phyloP scores from a whole-genome alignment of 2,329 filamentous ascomycete genomes.

The Aureobasidium sp. region DNA sequence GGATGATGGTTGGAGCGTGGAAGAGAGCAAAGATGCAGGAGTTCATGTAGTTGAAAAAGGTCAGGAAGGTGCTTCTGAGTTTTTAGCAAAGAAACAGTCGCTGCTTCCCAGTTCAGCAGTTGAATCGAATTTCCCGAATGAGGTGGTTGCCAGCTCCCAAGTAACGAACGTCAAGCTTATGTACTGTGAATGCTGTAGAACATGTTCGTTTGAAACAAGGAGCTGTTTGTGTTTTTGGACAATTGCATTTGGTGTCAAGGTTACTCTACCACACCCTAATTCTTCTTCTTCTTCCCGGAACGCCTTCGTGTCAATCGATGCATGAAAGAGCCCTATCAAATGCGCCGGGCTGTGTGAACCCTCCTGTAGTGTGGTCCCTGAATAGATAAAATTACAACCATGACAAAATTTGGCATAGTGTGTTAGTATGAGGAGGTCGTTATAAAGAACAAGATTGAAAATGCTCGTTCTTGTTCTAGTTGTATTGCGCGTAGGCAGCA shows the following conservation, averaged over 20 bases:
- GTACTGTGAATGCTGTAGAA: not conserved
- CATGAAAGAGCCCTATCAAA: slow-evolving; percentile 8
- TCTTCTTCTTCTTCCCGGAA: not conserved
- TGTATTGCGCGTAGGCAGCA: slow-evolving; percentile 98
- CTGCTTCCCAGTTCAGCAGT: not conserved
- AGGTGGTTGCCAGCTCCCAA: not conserved
- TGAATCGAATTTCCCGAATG: no score
- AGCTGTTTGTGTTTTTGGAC: not conserved
- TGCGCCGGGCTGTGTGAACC: not conserved
- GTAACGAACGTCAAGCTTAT: not conserved
- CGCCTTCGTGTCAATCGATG: slow-evolving; percentile 8
- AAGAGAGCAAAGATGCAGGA: not conserved
- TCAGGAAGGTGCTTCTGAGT: not conserved
- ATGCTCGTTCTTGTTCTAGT: slow-evolving; percentile 50
- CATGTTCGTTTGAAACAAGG: not conserved
- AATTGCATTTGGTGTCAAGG: slow-evolving; percentile 7
- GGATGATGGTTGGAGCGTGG: not conserved
- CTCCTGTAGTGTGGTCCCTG: slow-evolving; percentile 1
- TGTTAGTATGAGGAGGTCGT: not conserved
- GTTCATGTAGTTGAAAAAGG: not conserved
- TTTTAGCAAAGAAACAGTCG: not conserved
- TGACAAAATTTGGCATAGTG: not conserved
- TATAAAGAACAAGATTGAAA: not conserved
- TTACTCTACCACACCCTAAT: slow-evolving; percentile 8
- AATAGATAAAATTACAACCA: slow-evolving; percentile 14